Evolutionary conservation across 106 monocot genomes (phyloP), one percentile per base, ranked within the genome.

Genomic region (Gastrodia elata): DNA sequence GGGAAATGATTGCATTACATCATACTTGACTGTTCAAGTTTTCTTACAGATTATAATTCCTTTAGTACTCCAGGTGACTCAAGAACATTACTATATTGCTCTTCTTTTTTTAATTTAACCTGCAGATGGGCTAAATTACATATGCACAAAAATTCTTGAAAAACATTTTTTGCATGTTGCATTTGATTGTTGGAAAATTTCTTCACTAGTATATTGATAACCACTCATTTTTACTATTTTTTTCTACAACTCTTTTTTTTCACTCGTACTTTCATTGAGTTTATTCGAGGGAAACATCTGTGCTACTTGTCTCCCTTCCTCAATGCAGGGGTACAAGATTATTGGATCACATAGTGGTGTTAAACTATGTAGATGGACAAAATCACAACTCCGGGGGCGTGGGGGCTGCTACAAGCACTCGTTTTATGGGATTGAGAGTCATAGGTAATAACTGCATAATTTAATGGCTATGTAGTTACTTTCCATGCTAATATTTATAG

Each of bases 301-400:
- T 52, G 8, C 30, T 11, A 18, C 26, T 73, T 64, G 22, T 30
- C 6, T 5, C 52, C 20, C 34, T 57, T 8, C 75, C 8, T 41
- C 22, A 61, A 16, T 67, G 71, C 87, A 95, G 95, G 95, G 95
- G 37, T 95, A 95, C 74, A 95, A 95, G 79, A 92, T 95, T 77
- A 89, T 95, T 76, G 95, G 95, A 80, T 95, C 95, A 43, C 91
- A 95, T 82, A 95, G 95, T 84, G 95, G 95, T 69, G 95, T 95
- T 67, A 95, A 95, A 72, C 74, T 95, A 67, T 95, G 95, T 86
- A 87, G 95, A 68, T 95, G 95, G 95, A 95, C 95, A 24, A 95
- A 95, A 79, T 91, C 95, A 76, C 95, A 95, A 73, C 85, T 95
- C 9, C 82, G 95, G 85, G 95, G 95, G 28, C 87, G 95, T 24